phyloP scores from a whole-genome alignment of 495 filamentous ascomycete species.

The Annulohypoxylon nitens region DNA sequence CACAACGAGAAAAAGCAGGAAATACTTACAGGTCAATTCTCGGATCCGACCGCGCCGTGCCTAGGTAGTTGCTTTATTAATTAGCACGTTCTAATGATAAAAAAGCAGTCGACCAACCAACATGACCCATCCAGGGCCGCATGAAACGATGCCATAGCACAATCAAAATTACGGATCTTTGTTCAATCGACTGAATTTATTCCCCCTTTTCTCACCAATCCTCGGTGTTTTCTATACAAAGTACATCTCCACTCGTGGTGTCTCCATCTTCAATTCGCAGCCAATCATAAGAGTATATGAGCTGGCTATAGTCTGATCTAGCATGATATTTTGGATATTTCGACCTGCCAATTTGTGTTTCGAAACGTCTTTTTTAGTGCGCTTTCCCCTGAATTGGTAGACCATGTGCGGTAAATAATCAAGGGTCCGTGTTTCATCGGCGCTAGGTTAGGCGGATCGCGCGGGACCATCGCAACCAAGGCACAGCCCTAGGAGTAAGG shows the following conservation, averaged over 20 bases:
- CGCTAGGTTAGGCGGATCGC: constrained; percentile 32
- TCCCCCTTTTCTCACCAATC: background rate
- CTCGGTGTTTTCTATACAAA: too few relatives aligned
- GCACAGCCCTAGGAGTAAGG: constrained; percentile 1
- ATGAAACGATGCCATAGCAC: constrained; percentile 37
- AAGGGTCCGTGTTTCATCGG: constrained; percentile 41
- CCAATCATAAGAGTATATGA: constrained; percentile 16
- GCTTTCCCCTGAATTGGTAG: constrained; percentile 15
- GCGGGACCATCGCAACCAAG: constrained; percentile 22
- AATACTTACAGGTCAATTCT: background rate
- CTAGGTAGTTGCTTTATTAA: background rate
- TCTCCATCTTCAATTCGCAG: constrained; percentile 13
- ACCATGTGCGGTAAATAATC: background rate
- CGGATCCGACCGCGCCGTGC: constrained; percentile 1
- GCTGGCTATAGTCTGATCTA: constrained; percentile 8
- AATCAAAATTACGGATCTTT: constrained; percentile 41
- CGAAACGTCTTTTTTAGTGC: constrained; percentile 29
- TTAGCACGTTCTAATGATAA: constrained; percentile 5
- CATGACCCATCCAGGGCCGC: constrained; percentile 4
- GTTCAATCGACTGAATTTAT: constrained; percentile 26
- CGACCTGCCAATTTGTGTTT: constrained; percentile 20
- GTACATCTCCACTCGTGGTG: constrained; percentile 10
- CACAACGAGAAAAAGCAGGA: background rate
- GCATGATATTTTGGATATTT: background rate
- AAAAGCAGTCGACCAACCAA: constrained; percentile 22